Conservation (phyloP, 2,329 filamentous ascomycete species). For the Calonectria pteridis region DNA sequence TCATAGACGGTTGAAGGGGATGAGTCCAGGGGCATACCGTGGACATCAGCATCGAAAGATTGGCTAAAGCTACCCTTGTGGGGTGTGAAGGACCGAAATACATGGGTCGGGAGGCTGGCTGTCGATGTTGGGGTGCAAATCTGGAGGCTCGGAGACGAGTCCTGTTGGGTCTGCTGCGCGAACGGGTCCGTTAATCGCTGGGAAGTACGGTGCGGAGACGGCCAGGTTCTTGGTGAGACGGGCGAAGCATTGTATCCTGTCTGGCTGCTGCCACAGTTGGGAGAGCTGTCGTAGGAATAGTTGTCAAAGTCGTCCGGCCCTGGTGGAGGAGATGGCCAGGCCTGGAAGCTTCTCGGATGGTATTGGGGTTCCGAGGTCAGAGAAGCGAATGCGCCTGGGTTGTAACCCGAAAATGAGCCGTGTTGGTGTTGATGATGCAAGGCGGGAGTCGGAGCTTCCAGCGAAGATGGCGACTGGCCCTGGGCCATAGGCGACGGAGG, state of each 20-base stretch:
- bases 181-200: slow-evolving; percentile 35
- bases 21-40: slow-evolving; percentile 28
- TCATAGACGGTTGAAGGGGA: slow-evolving; percentile 31
- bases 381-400: slow-evolving; percentile 38
- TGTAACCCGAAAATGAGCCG: slow-evolving; percentile 26
- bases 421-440: slow-evolving; percentile 38
- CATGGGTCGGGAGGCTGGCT: slow-evolving; percentile 32
- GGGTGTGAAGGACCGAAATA: slow-evolving; percentile 36
- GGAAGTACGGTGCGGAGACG: slow-evolving; percentile 44
- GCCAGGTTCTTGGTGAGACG: slow-evolving; percentile 52
- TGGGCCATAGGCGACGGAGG: slow-evolving; percentile 38
- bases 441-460: slow-evolving; percentile 38
- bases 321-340: slow-evolving; percentile 54
- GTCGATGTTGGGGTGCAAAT: slow-evolving; percentile 44
- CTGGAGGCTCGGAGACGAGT: slow-evolving; percentile 36
- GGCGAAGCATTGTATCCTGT: slow-evolving; percentile 46
- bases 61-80: slow-evolving; percentile 32
- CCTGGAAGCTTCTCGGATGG: slow-evolving; percentile 36
- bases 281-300: slow-evolving; percentile 51
- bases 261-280: slow-evolving; percentile 41
- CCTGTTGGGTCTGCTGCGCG: slow-evolving; percentile 35
- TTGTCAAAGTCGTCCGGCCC: slow-evolving; percentile 54
- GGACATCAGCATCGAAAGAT: slow-evolving; percentile 33
- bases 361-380: slow-evolving; percentile 41
- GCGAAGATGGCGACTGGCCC: slow-evolving; percentile 38